Conservation (phyloP, 768 basidiomycete genomes). For the Tylopilus subfusipes region DNA sequence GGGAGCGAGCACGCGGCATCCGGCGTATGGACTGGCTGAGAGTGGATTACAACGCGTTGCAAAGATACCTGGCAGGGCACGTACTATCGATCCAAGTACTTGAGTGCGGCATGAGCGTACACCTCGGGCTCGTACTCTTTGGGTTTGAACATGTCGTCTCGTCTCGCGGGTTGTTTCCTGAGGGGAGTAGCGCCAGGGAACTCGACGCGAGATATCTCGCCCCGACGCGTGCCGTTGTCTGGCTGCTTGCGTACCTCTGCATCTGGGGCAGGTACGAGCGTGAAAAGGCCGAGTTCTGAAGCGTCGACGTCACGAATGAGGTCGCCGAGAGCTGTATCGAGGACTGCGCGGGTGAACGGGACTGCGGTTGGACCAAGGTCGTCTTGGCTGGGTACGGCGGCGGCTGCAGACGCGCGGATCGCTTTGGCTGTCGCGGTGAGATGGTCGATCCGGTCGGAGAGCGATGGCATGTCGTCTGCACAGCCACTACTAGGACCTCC, state of each 20-base stretch:
- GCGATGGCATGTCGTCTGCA: slow-evolving; percentile 43
- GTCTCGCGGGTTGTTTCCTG: slow-evolving; percentile 41
- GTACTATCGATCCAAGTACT: slow-evolving; percentile 75
- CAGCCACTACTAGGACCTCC: background rate
- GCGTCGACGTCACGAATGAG: slow-evolving; percentile 78
- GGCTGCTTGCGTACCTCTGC: slow-evolving; percentile 28
- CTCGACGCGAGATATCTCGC: slow-evolving; percentile 57
- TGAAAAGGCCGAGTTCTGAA: slow-evolving; percentile 77
- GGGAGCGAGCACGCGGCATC: slow-evolving; percentile 48
- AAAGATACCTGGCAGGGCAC: slow-evolving; percentile 25
- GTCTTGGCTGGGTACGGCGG: slow-evolving; percentile 27
- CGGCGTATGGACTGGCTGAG: slow-evolving; percentile 43
- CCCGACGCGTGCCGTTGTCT: slow-evolving; percentile 27
- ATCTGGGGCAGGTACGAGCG: slow-evolving; percentile 42
- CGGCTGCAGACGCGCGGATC: slow-evolving; percentile 44
- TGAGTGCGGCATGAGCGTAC: slow-evolving; percentile 71
- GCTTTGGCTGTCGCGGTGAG: slow-evolving; percentile 50
- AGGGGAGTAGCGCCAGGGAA: slow-evolving; percentile 73
- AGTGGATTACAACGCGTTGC: slow-evolving; percentile 30
- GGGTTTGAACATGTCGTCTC: slow-evolving; percentile 33
- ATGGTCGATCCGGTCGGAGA: slow-evolving; percentile 68
- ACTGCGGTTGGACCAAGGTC: slow-evolving; percentile 7
- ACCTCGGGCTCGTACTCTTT: slow-evolving; percentile 65
- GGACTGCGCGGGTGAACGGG: slow-evolving; percentile 63
- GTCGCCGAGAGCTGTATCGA: slow-evolving; percentile 60